phyloP scores from a whole-genome alignment of 2,329 filamentous ascomycete genomes.

The Apiospora sp. region DNA sequence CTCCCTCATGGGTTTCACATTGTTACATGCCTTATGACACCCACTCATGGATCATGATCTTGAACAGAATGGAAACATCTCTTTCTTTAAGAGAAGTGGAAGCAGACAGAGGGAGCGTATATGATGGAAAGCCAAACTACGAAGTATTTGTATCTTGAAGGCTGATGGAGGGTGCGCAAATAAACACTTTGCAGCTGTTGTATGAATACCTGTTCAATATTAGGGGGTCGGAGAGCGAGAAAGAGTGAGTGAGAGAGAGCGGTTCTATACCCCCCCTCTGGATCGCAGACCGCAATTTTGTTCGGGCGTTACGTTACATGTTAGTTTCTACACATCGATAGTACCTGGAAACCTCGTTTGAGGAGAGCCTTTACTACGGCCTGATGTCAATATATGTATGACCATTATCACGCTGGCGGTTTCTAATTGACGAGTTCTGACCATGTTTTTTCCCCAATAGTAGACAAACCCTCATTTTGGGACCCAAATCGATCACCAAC shows the following conservation, averaged over 20 bases:
- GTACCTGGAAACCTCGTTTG: not conserved
- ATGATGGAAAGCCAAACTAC: not conserved
- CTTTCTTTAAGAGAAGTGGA: not conserved
- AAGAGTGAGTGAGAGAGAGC: not conserved
- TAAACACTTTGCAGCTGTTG: not conserved
- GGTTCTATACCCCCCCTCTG: conserved; percentile 13
- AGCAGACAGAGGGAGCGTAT: not conserved
- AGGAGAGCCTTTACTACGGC: not conserved
- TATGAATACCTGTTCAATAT: not conserved
- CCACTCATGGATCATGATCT: not conserved
- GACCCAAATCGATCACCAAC: not conserved
- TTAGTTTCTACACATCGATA: not conserved
- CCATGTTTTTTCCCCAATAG: not conserved
- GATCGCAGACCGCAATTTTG: conserved; percentile 1
- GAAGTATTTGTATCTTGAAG: not conserved
- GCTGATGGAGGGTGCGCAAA: not conserved
- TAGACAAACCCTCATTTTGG: not conserved
- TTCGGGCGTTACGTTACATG: not conserved
- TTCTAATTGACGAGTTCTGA: not conserved
- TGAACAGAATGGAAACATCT: not conserved
- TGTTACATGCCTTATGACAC: not conserved
- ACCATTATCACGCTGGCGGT: not conserved
- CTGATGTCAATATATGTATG: not conserved
- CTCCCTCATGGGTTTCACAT: not conserved
- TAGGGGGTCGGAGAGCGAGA: not conserved